Base-by-base conservation (phyloP, 352 stramenopile genomes). In the Pythium phragmitis region DNA sequence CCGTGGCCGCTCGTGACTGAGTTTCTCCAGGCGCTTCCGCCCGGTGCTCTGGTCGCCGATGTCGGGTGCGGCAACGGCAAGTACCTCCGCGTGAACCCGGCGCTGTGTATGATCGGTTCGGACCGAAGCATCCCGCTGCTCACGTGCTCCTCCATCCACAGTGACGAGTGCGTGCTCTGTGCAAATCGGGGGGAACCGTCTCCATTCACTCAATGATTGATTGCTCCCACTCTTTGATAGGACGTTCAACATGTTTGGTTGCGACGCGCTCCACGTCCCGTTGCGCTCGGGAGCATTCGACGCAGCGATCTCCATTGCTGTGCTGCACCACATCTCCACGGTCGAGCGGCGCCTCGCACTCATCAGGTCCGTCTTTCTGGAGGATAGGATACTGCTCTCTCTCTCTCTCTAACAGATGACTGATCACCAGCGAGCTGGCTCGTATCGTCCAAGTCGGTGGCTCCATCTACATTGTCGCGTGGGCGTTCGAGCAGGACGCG, bases 11-110 rank as follows among this genome's bases (percentile, higher is more conserved):
- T 89, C 56, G 86, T 95, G 37, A 81, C 70, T 4, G 46, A 68
- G n/a, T 93, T 93, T 53, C 59, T 95, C 5, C 33, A 64, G 0
- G 52, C 69, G 28, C 75, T 91, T 46, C 55, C 63, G n/a, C 36
- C 45, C 19, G 82, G 74, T n/a, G 52, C 79, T 36, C 64, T 95
- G 2, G 84, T 95, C 39, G 80, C 84, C 28, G 84, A 93, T 57
- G 67, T 95, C 8, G 86, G 86, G 45, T 92, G 83, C 65, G 86
- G 86, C 65, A 95, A 95, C 65, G 86, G 82, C 69, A 93, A 95
- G 70, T 95, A 95, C 69, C 57, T 93, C 56, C 43, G 63, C 19
- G 71, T 88, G 48, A 90, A 91, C 60, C 70, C 73, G 5, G 65
- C 66, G 23, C 21, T 93, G 21, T 89, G 79, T 53, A 73, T 91